phyloP scores from a whole-genome alignment of 345 rosid genomes.

The Populus euphratica region DNA sequence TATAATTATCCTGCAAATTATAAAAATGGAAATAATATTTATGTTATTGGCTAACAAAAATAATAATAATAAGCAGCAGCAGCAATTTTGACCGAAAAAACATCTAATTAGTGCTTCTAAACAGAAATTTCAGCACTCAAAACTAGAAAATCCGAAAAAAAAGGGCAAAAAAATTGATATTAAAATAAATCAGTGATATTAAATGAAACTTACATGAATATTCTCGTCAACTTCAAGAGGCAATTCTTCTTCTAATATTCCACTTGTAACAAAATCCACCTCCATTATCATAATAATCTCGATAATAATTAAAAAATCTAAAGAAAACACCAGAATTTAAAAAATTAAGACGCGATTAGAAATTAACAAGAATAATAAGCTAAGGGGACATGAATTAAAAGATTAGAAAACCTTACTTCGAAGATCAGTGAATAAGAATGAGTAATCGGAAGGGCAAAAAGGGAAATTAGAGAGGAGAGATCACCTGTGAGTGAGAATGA shows the following conservation, averaged over 20 bases:
- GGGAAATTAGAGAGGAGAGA: not conserved
- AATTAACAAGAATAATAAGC: no score
- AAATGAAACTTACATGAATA: constrained; percentile 42
- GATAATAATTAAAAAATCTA: not conserved
- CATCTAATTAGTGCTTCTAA: not conserved
- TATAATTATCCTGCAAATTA: constrained; percentile 49
- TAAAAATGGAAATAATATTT: not conserved
- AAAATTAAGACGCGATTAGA: not conserved
- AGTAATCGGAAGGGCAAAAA: not conserved
- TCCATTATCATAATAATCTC: constrained; percentile 42
- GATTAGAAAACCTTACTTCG: not conserved
- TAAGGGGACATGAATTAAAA: not conserved
- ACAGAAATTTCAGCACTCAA: not conserved
- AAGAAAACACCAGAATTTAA: not conserved
- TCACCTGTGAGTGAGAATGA: constrained; percentile 4
- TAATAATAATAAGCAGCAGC: not conserved
- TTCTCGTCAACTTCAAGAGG: constrained; percentile 43
- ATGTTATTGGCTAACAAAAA: no score
- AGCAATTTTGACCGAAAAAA: not conserved
- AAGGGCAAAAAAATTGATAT: not conserved
- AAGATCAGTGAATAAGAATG: not conserved
- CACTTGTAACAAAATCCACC: constrained; percentile 53
- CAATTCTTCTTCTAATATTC: constrained; percentile 51
- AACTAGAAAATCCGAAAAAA: not conserved
- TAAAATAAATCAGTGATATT: not conserved